These are phyloP conservation scores for Calonectria pteridis DNA, from an alignment of 2,329 filamentous ascomycete genomes.

Conservation along the genomic window DNA sequence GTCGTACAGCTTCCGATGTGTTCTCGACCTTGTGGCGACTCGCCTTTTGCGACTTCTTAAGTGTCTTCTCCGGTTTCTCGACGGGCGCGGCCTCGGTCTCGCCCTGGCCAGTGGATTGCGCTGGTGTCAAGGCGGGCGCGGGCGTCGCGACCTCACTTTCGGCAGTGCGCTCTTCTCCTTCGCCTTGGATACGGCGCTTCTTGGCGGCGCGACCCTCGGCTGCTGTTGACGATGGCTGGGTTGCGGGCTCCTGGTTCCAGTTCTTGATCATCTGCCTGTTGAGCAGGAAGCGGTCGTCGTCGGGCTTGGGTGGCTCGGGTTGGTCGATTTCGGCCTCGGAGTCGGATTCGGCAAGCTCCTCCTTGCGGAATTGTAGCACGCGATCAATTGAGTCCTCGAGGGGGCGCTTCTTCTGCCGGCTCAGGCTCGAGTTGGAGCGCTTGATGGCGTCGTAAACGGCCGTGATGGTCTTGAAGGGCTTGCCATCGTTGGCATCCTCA, in stretches of 20 bases:
- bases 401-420: conserved; percentile 82
- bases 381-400: conserved; percentile 89
- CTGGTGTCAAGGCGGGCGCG: conserved; percentile 34
- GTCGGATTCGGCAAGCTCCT: conserved; percentile 69
- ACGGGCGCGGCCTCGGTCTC: conserved; percentile 29
- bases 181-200: conserved; percentile 49
- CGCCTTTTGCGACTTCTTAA: conserved; percentile 48
- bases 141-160: conserved; percentile 25
- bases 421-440: conserved; percentile 87
- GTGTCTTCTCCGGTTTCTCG: conserved; percentile 45
- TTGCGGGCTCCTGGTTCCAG: conserved; percentile 48
- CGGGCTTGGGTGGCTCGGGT: conserved; percentile 46
- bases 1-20: conserved; percentile 27
- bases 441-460: conserved; percentile 85
- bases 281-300: conserved; percentile 54
- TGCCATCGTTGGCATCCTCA: conserved; percentile 72
- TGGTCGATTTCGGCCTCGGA: conserved; percentile 63
- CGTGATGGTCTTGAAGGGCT: conserved; percentile 62
- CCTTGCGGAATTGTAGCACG: conserved; percentile 79
- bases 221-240: conserved; percentile 15
- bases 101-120: conserved; percentile 21
- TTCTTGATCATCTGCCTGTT: conserved; percentile 58
- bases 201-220: conserved; percentile 46
- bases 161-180: conserved; percentile 40
- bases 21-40: conserved; percentile 49